Evolutionary conservation across 2,329 filamentous ascomycete species (phyloP), one percentile per base, ranked within the genome.

Genomic region (Calonectria montana): DNA sequence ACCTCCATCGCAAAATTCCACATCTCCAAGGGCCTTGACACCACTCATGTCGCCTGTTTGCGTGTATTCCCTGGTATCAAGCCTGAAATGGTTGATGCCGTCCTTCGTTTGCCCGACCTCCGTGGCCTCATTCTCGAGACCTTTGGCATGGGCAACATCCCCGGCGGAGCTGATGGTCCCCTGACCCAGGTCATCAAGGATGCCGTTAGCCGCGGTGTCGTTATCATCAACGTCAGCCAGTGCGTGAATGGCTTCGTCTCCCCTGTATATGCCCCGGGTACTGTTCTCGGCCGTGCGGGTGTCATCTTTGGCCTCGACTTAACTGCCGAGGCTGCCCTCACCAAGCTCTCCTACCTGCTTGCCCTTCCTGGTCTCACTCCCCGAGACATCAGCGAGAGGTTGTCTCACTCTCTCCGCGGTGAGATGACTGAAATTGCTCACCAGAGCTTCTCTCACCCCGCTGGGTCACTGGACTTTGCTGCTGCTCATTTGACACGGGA

Each of bases 11-110:
- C 93, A 75, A 91, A 92, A 70, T 96, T 97, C 84, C 87, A 88
- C 73, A 90, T 97, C 74, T 92, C 93, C 73, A 92, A 91, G 21
- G 92, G 92, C 77, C 89, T 97, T 43, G 93, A 97, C 81, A 97
- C 94, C 13, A 91, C 93, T n/a, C 94, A 97, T 81, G 95, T 98
- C 47, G 95, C 95, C 23, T 97, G 95, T 81, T 87, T 98, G 78
- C 93, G 95, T 69, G 93, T 98, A 74, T 98, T 98, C 83, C 96
- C 96, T 0, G 96, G 96, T 37, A 97, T 98, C 84, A 94, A 94
- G 82, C 94, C 95, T n/a, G 93, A 95, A 80, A 97, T 98, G 94
- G 89, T 98, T 37, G 94, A 97, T 80, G 93, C 94, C 1, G 94
- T 98, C 18, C 87, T 98, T 71, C 89, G 89, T 53, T 86, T 95